Percentiles rank a stretch among this genome's conserved stretches.
Conservation (phyloP, 768 basidiomycete species). For the Suillus spraguei region DNA sequence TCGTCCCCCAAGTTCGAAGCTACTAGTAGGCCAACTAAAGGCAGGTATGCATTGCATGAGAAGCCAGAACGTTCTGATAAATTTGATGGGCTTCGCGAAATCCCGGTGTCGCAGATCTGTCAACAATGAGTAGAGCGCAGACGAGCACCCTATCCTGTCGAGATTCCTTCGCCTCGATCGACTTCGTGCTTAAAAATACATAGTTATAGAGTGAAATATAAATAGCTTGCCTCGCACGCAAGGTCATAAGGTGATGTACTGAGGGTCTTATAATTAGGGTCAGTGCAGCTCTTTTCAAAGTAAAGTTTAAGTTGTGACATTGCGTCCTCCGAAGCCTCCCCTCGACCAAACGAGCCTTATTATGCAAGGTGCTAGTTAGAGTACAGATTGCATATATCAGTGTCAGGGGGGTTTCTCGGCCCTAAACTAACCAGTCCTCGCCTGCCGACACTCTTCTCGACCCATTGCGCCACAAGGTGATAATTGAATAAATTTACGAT, state of each 20-base stretch:
- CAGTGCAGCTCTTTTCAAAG: background rate
- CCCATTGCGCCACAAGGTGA: background rate
- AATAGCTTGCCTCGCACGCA: background rate
- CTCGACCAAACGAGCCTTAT: background rate
- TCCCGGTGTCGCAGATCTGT: too few species aligned
- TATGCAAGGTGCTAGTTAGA: background rate
- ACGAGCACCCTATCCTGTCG: background rate
- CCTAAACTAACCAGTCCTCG: background rate
- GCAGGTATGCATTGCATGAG: background rate
- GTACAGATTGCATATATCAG: background rate
- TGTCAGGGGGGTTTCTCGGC: background rate
- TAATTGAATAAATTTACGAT: background rate
- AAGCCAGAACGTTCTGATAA: background rate
- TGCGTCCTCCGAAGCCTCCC: background rate
- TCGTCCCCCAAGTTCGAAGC: background rate
- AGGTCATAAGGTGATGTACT: background rate
- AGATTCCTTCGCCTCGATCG: background rate
- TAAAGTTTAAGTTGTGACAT: background rate
- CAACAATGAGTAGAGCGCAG: background rate
- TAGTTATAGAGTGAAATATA: background rate
- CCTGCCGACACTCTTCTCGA: background rate
- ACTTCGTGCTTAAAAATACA: background rate
- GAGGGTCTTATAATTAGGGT: background rate
- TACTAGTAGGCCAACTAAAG: constrained; percentile 3
- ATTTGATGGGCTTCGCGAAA: background rate